Percentiles rank a stretch among this genome's conserved stretches.
Conservation (phyloP, 148 eudicot genomes). For the Fallopia convolvulus region DNA sequence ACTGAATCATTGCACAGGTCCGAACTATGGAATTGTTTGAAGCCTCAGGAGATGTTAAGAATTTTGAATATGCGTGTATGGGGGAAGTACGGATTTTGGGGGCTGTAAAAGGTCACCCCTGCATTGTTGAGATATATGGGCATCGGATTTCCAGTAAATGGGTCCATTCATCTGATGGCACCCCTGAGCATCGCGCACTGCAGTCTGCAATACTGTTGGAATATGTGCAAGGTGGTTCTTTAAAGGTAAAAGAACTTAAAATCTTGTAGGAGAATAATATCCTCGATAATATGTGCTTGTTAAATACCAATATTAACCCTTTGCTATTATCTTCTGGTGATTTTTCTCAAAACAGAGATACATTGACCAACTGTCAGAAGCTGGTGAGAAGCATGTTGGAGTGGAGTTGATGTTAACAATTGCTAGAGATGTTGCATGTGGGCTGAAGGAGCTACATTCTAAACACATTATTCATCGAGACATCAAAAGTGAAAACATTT, state of each 20-base stretch:
- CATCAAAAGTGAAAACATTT: conserved; percentile 81
- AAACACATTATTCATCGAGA: conserved; percentile 92
- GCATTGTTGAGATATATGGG: conserved; percentile 80
- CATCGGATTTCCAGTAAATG: conserved; percentile 78
- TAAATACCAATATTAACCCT: background rate
- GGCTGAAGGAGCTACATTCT: conserved; percentile 67
- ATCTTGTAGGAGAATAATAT: background rate
- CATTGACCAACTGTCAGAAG: conserved; percentile 45
- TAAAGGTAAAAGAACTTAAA: conserved; percentile 41
- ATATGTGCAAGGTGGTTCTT: conserved; percentile 82
- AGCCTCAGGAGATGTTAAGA: conserved; percentile 49
- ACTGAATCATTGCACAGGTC: conserved; percentile 37
- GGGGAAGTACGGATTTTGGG: conserved; percentile 87
- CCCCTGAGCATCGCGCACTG: conserved; percentile 46
- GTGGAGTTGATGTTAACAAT: conserved; percentile 44
- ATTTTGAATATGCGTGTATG: conserved; percentile 69
- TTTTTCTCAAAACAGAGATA: conserved; percentile 40
- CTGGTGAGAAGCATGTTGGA: conserved; percentile 67
- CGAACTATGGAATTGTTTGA: conserved; percentile 51
- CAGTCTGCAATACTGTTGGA: conserved; percentile 83
- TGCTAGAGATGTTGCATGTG: conserved; percentile 73
- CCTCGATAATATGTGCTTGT: background rate
- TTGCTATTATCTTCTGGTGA: background rate
- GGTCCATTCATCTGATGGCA: conserved; percentile 46
- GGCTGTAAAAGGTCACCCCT: conserved; percentile 54